Conservation (phyloP, 352 stramenopile species). For the Globisporangium apiculatum region DNA sequence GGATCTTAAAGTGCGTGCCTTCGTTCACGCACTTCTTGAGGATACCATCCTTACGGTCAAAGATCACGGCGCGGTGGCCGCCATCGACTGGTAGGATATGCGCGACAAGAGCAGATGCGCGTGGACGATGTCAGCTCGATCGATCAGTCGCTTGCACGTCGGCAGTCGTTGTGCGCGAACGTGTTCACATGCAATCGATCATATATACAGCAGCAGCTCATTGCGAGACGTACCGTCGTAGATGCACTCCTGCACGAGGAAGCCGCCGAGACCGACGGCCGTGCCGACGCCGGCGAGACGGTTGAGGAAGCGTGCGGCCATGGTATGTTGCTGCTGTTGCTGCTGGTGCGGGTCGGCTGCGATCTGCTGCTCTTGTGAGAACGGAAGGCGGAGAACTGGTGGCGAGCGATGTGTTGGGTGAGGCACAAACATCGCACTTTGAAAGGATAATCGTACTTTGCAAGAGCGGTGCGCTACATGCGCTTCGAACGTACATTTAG, state of each 20-base stretch:
- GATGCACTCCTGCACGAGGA: slow-evolving; percentile 71
- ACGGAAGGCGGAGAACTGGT: not conserved
- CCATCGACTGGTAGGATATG: slow-evolving; percentile 88
- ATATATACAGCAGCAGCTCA: not conserved
- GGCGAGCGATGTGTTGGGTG: not conserved
- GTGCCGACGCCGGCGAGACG: slow-evolving; percentile 46
- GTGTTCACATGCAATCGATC: not conserved
- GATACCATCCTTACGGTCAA: slow-evolving; percentile 98
- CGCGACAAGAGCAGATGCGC: slow-evolving; percentile 7
- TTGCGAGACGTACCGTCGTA: slow-evolving; percentile 59
- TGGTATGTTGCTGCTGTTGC: slow-evolving; percentile 18
- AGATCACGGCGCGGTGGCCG: slow-evolving; percentile 98
- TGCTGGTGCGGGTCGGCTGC: not conserved
- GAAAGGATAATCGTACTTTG: slow-evolving; percentile 6
- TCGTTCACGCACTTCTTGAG: slow-evolving; percentile 93
- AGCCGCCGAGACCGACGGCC: slow-evolving; percentile 58
- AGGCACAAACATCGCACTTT: not conserved
- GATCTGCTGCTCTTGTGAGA: slow-evolving; percentile 2
- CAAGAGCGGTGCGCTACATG: not conserved
- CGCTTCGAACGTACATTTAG: too few species aligned
- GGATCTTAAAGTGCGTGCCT: slow-evolving; percentile 99
- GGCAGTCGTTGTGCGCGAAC: not conserved
- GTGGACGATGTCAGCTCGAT: too few species aligned
- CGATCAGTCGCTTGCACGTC: not conserved
- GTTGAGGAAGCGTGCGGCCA: slow-evolving; percentile 75